These are phyloP conservation scores for Colletotrichum sp. DNA, from an alignment of 2,329 filamentous ascomycete species.

Conservation along the genomic window DNA sequence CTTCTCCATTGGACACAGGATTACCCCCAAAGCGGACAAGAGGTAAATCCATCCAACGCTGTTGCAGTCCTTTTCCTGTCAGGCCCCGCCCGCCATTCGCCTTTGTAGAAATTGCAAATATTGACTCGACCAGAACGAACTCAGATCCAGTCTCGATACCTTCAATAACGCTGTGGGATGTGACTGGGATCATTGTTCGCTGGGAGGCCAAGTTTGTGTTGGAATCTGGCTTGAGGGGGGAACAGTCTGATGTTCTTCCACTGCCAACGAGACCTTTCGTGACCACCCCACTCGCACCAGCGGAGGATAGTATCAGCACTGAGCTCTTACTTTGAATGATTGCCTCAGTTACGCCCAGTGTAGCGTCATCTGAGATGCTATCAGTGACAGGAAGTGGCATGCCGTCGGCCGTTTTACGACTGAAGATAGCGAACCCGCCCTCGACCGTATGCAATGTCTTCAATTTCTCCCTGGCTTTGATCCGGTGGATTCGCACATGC, in stretches of 20 bases:
- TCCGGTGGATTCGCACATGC: slow-evolving; percentile 31
- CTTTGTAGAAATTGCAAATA: slow-evolving; percentile 10
- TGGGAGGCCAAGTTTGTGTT: slow-evolving; percentile 29
- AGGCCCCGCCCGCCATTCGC: background rate
- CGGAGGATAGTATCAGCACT: slow-evolving; percentile 1
- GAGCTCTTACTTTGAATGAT: background rate
- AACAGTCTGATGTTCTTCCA: background rate
- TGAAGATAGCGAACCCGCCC: slow-evolving; percentile 27
- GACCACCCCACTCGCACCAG: background rate
- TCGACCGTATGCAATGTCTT: slow-evolving; percentile 20
- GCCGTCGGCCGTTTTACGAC: background rate
- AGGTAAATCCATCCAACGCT: slow-evolving; percentile 2
- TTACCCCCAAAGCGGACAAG: background rate
- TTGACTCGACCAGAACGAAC: background rate
- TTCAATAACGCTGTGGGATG: background rate
- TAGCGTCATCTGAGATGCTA: background rate
- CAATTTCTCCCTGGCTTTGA: background rate
- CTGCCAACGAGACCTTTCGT: background rate
- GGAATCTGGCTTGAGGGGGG: slow-evolving; percentile 27
- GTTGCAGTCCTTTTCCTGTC: background rate
- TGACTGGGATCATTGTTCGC: slow-evolving; percentile 24
- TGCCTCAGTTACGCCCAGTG: background rate
- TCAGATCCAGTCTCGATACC: background rate
- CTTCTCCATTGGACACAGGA: background rate
- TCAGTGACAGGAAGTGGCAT: background rate